Conservation (phyloP, 176 grass and related monocot genomes). For the Rhynchospora tenuis region DNA sequence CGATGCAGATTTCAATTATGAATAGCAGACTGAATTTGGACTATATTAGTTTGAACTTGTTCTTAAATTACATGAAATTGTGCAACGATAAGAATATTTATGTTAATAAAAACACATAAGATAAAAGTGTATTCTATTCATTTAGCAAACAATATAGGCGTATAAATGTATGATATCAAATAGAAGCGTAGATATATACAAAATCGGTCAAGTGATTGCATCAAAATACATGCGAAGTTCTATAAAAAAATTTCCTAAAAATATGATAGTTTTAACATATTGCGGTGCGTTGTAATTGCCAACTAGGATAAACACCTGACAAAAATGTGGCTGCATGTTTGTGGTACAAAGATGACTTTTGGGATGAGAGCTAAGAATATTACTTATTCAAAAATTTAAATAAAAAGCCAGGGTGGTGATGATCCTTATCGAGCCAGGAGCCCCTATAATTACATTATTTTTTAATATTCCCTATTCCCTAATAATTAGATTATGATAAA, state of each 20-base stretch:
- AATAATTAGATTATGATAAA: background rate
- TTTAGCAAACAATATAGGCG: no score
- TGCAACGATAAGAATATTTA: background rate
- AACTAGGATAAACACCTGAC: no score
- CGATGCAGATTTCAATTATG: background rate
- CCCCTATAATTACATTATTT: background rate
- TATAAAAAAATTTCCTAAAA: no score
- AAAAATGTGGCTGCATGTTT: no score
- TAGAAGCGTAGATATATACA: no score
- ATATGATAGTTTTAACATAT: no score
- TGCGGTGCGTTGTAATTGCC: no score
- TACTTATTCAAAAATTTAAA: background rate
- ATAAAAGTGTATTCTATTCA: no score
- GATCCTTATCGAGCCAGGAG: background rate
- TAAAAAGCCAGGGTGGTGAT: background rate
- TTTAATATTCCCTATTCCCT: no score
- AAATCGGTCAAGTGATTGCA: no score
- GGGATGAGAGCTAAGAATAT: background rate
- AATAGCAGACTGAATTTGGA: background rate
- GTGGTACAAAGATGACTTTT: background rate
- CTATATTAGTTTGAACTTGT: background rate
- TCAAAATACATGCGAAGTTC: no score
- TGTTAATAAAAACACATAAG: background rate
- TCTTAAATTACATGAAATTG: background rate
- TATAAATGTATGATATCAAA: no score